Conservation (phyloP, 805 yeast genomes). For the Lipomyces oligophaga region DNA sequence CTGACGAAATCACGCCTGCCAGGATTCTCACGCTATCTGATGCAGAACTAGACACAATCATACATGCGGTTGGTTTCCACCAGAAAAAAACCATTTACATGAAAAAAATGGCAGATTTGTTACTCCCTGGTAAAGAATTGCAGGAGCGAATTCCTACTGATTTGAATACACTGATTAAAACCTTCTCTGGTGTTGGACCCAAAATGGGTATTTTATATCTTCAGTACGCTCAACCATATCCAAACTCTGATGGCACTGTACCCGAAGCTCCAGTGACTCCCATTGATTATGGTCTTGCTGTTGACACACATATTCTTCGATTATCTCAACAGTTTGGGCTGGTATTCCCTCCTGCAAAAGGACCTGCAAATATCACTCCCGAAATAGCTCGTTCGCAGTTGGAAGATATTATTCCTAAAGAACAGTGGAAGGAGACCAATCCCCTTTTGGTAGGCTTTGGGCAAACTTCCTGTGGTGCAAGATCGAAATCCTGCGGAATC, state of each 20-base stretch:
- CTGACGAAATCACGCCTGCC: constrained; percentile 40
- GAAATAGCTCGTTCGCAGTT: constrained; percentile 67
- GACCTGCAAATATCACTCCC: constrained; percentile 50
- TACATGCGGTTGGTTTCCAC: constrained; percentile 85
- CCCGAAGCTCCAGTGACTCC: background rate
- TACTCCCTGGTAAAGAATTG: constrained; percentile 37
- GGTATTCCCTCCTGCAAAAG: constrained; percentile 3
- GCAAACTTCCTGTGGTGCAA: constrained; percentile 69
- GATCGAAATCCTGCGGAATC: constrained; percentile 61
- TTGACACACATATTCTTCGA: constrained; percentile 85
- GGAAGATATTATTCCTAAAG: constrained; percentile 69
- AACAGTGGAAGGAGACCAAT: constrained; percentile 79
- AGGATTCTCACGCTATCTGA: constrained; percentile 40
- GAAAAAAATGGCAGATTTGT: constrained; percentile 54
- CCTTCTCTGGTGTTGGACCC: constrained; percentile 91
- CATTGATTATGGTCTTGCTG: constrained; percentile 69
- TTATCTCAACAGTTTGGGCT: constrained; percentile 26
- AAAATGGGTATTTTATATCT: constrained; percentile 84
- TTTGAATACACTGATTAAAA: constrained; percentile 53
- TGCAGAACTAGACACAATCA: constrained; percentile 47
- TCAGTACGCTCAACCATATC: constrained; percentile 53
- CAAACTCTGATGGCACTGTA: background rate
- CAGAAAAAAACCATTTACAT: constrained; percentile 70
- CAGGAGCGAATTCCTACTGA: constrained; percentile 70
- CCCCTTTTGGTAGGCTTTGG: constrained; percentile 91